A percentile compares a stretch with the other conserved stretches of the same genome.
These are phyloP conservation scores for Hypoxylon lienhwacheense DNA, from an alignment of 495 filamentous ascomycete species.

Conservation along the genomic window DNA sequence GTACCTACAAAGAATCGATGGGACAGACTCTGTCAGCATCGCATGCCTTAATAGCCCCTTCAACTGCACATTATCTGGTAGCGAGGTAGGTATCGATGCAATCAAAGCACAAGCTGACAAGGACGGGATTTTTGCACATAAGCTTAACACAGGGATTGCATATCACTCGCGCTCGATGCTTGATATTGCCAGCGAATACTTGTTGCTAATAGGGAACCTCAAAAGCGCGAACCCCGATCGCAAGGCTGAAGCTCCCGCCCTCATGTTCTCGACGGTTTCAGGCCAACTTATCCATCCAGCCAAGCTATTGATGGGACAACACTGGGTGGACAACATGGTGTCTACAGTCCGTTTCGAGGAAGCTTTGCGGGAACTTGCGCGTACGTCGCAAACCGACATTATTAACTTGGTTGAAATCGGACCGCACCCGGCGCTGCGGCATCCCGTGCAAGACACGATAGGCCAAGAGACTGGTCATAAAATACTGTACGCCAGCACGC, in stretches of 20 bases:
- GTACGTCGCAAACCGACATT: not conserved
- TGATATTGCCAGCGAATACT: slow-evolving; percentile 44
- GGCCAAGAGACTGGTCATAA: slow-evolving; percentile 19
- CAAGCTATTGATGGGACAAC: slow-evolving; percentile 25
- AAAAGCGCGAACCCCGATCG: slow-evolving; percentile 1
- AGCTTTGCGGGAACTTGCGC: slow-evolving; percentile 39
- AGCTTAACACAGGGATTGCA: slow-evolving; percentile 40
- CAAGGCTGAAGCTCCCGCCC: slow-evolving; percentile 18
- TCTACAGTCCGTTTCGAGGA: slow-evolving; percentile 47
- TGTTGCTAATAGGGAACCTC: slow-evolving; percentile 8
- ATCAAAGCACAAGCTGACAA: slow-evolving; percentile 38
- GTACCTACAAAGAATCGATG: slow-evolving; percentile 31
- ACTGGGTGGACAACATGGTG: slow-evolving; percentile 50
- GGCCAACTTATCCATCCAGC: slow-evolving; percentile 22
- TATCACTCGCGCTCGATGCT: slow-evolving; percentile 49
- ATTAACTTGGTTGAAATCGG: slow-evolving; percentile 54
- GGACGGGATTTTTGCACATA: slow-evolving; percentile 48
- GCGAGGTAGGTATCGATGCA: slow-evolving; percentile 35
- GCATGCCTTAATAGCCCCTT: slow-evolving; percentile 53
- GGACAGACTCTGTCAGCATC: slow-evolving; percentile 34
- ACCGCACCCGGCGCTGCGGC: slow-evolving; percentile 57
- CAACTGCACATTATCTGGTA: slow-evolving; percentile 49
- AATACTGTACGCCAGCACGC: slow-evolving; percentile 25
- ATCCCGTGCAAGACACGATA: slow-evolving; percentile 49
- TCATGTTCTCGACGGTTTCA: slow-evolving; percentile 35